These are phyloP conservation scores for Suhomyces sp. DNA, from an alignment of 805 yeast genomes.

Conservation along the genomic window DNA sequence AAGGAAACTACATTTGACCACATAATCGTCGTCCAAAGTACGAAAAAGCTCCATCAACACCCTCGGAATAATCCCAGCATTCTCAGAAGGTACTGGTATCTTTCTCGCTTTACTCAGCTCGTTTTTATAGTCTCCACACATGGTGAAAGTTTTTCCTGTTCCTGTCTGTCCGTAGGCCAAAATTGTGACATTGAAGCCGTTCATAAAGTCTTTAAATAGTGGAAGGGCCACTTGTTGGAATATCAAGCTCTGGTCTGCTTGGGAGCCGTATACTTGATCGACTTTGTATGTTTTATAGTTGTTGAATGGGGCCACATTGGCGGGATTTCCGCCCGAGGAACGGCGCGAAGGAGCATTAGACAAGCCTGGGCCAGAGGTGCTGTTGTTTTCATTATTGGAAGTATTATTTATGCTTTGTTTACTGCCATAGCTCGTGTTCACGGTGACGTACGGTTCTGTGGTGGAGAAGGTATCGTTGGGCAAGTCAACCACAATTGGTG, in stretches of 20 bases:
- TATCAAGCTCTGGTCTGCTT: constrained; percentile 65
- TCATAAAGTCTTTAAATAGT: constrained; percentile 61
- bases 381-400: not conserved
- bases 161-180: constrained; percentile 85
- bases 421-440: constrained; percentile 14
- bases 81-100: constrained; percentile 11
- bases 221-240: constrained; percentile 73
- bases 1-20: constrained; percentile 75
- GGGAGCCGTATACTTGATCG: constrained; percentile 81
- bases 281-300: constrained; percentile 58
- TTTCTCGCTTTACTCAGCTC: not conserved
- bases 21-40: constrained; percentile 48
- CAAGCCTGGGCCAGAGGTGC: not conserved
- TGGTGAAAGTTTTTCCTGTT: constrained; percentile 79
- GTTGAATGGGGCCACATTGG: constrained; percentile 18
- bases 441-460: constrained; percentile 18
- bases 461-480: constrained; percentile 29
- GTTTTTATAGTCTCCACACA: constrained; percentile 46
- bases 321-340: constrained; percentile 4
- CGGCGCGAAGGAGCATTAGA: not conserved
- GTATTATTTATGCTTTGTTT: not conserved
- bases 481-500: constrained; percentile 47
- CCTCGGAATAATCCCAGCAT: constrained; percentile 60
- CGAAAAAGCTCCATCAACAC: constrained; percentile 50
- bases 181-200: constrained; percentile 67